Evolutionary conservation across 164 flowering plant species (phyloP).

Genomic region (Pachysandra terminalis): DNA sequence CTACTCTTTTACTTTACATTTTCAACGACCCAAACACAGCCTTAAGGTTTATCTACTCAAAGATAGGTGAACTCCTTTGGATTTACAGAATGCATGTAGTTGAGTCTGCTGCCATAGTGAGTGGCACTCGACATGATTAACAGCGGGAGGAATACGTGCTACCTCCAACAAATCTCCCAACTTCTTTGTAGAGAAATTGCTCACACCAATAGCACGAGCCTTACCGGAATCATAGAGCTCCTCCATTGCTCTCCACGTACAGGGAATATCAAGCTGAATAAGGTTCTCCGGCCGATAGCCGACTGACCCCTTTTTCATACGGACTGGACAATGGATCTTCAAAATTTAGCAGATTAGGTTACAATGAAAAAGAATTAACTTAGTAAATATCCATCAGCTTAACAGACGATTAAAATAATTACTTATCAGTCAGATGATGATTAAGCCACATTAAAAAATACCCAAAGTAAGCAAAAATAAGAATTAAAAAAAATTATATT

Average conservation of each 20-base stretch:
- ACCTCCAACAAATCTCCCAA: slow-evolving; percentile 51
- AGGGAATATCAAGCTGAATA: slow-evolving; percentile 43
- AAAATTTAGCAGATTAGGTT: slow-evolving; percentile 1
- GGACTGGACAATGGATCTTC: slow-evolving; percentile 88
- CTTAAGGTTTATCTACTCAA: slow-evolving; percentile 34
- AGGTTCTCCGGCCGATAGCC: slow-evolving; percentile 48
- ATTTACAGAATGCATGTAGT: slow-evolving; percentile 54
- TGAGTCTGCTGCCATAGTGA: slow-evolving; percentile 67
- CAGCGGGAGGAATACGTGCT: slow-evolving; percentile 82
- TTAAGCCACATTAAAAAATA: too few relatives aligned
- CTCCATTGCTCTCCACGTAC: slow-evolving; percentile 88
- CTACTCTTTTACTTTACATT: neutral
- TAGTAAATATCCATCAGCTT: neutral
- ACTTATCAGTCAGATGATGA: too few relatives aligned
- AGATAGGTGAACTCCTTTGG: slow-evolving; percentile 68
- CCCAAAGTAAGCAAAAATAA: too few relatives aligned
- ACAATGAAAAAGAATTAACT: neutral
- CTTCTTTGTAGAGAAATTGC: slow-evolving; percentile 80
- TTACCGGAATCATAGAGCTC: too few relatives aligned
- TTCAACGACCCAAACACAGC: too few relatives aligned
- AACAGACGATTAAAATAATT: too few relatives aligned
- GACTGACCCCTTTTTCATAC: too few relatives aligned
- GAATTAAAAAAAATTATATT: too few relatives aligned
- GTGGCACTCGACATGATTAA: slow-evolving; percentile 81
- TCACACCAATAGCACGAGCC: too few relatives aligned